Evolutionary conservation across 345 rosid genomes (phyloP), one percentile per base, ranked within the genome.

Genomic region (Toxicodendron radicans): DNA sequence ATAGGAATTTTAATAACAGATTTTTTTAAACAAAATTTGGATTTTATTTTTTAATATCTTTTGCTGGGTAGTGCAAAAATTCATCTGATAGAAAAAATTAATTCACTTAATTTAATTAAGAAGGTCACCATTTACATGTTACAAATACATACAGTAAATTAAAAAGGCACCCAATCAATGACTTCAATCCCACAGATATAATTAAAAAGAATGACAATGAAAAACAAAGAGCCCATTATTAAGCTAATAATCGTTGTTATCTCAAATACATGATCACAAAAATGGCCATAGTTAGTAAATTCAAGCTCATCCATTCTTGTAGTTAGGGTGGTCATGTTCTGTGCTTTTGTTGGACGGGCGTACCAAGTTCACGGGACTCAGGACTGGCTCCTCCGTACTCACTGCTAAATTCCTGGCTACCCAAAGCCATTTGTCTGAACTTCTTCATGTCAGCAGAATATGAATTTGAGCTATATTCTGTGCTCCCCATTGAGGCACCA

Each of bases 381-480:
- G 73, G n/a, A n/a, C n/a, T n/a, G n/a, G n/a, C n/a, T n/a, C n/a
- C 71, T 38, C 81, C 91, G 69, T 16, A 81, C 14, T 91, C 91
- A 38, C 89, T 78, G 84, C 90, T 84, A 61, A 83, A 84, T 38
- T 90, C 97, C 57, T 87, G 93, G 84, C 92, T 90, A 0, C 87
- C 65, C 64, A 95, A 74, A 2, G 97, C 98, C 70, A 93, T 51
- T 69, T 89, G 84, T 80, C 91, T 84, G 84, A 95, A 95, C 80
- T 64, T 91, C 76, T 84, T 82, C 97, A 91, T 76, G 84, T 95
- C 99, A 11, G 93, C 92, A 43, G 90, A 78, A 78, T 95, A 91
- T 1, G 88, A 60, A 64, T 51, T 66, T 35, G 77, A 60, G 66
- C 86, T 90, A 46, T 91, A 93, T 1, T 88, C 91, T 3, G 86